Evolutionary conservation across 1,284 basidiomycete genomes (phyloP), one percentile per base, ranked within the genome.

Genomic region (Trichosporon sp.): DNA sequence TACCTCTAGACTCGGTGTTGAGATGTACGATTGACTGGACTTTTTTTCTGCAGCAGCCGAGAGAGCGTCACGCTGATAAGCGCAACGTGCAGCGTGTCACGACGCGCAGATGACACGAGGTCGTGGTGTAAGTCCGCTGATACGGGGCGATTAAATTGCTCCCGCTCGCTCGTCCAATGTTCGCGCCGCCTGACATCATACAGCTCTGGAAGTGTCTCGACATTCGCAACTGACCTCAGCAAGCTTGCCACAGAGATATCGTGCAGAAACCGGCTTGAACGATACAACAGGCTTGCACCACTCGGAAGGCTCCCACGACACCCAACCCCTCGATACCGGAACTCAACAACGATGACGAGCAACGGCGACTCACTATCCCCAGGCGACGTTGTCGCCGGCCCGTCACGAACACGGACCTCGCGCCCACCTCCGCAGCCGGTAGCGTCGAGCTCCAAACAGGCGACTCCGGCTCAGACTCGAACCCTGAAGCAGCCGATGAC

Each of bases 401-500:
- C 47, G 18, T 51, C 47, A 8, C 47, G 42, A 12, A 34, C 34
- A 6, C 42, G 8, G 47, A 34, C 34, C n/a, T 11, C 47, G 21
- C 47, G 47, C 8, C 47, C 47, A 8, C 47, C 47, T 11, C 12
- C 47, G 2, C 56, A 32, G 6, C 56, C 56, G 1, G 56, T 29
- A 1, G 56, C 56, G 5, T 60, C 56, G 21, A 27, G 51, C 18
- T 58, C 27, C 18, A 44, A 31, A 27, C 38, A 6, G 18, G n/a
- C 58, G 4, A 38, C 42, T 13, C 56, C 32, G 34, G 27, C 56
- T 3, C 53, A 63, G 12, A 25, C 21, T 1, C 56, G 69, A 23
- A 68, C 62, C 2, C 70, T 71, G 21, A 68, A 68, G 27, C 70
- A 71, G 58, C 70, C 70, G 1, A 63, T 68, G 64, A 65, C 70